phyloP scores from a whole-genome alignment of 257 asterid species.

The Craterostigma plantagineum region DNA sequence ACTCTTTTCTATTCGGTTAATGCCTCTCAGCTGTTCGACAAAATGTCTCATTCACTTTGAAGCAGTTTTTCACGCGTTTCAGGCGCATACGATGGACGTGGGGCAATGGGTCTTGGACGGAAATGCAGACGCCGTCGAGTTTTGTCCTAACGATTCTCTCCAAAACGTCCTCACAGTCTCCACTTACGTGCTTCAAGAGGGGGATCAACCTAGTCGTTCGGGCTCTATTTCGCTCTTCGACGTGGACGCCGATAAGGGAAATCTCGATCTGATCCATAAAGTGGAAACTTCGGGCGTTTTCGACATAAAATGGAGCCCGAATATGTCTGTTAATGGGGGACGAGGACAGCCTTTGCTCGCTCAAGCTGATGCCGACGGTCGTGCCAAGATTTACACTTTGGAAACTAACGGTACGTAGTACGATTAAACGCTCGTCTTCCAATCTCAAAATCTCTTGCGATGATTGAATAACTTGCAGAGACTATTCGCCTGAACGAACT shows the following conservation, averaged over 20 bases:
- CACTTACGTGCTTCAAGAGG: conserved; percentile 83
- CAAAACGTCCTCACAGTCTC: conserved; percentile 69
- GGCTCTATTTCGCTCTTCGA: conserved; percentile 67
- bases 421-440: too few species aligned
- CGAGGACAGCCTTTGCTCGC: conserved; percentile 67
- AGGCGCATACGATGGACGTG: conserved; percentile 33
- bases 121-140: conserved; percentile 89
- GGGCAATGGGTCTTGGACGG: conserved; percentile 52
- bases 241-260: conserved; percentile 35
- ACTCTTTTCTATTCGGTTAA: too few species aligned
- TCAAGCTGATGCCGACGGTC: conserved; percentile 96
- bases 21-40: too few species aligned
- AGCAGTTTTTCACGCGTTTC: too few species aligned
- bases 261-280: conserved; percentile 32
- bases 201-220: conserved; percentile 53
- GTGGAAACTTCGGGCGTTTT: conserved; percentile 63
- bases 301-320: conserved; percentile 79
- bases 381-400: conserved; percentile 27
- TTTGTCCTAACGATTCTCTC: conserved; percentile 56
- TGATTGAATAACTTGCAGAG: conserved; percentile 16
- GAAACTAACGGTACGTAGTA: too few species aligned
- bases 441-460: too few species aligned
- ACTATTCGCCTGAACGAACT: conserved; percentile 29
- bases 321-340: conserved; percentile 7
- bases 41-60: too few species aligned